Conservation (phyloP, 1,284 basidiomycete genomes). For the Thecaphora thlaspeos region DNA sequence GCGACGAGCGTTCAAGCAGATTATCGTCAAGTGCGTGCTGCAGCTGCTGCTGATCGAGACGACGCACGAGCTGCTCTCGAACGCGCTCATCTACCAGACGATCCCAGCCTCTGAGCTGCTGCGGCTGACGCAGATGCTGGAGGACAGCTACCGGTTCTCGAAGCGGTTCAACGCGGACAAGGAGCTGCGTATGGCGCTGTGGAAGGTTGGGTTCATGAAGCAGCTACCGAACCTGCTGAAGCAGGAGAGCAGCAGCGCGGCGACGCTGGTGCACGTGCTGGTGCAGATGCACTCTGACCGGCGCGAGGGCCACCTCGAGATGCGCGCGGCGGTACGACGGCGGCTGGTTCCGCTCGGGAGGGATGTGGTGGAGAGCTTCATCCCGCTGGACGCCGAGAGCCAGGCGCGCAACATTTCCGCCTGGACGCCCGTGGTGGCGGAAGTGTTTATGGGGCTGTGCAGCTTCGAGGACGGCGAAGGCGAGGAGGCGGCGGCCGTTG, state of each 20-base stretch:
- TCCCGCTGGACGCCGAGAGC: constrained; percentile 81
- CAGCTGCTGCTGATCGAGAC: constrained; percentile 96
- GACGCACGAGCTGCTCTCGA: constrained; percentile 86
- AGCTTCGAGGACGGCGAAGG: constrained; percentile 71
- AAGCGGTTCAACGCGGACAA: constrained; percentile 98
- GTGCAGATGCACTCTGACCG: constrained; percentile 90
- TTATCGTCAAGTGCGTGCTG: constrained; percentile 99
- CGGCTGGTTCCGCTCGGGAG: constrained; percentile 89
- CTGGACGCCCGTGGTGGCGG: constrained; percentile 95
- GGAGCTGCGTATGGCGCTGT: constrained; percentile 89
- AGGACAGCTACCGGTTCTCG: constrained; percentile 96
- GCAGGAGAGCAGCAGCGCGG: constrained; percentile 94
- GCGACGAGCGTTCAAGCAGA: constrained; percentile 92
- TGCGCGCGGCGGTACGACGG: constrained; percentile 78
- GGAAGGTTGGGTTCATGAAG: constrained; percentile 99
- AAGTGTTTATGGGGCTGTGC: constrained; percentile 86
- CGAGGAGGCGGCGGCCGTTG: not conserved
- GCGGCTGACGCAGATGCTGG: constrained; percentile 87
- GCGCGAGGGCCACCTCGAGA: constrained; percentile 78
- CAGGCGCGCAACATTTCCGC: constrained; percentile 94
- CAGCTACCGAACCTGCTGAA: constrained; percentile 96
- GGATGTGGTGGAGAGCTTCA: constrained; percentile 86
- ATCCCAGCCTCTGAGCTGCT: constrained; percentile 92
- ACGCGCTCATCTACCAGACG: constrained; percentile 72
- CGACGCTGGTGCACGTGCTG: constrained; percentile 88